Conservation (phyloP, 495 filamentous ascomycete species). For the Neurospora tetrasperma region DNA sequence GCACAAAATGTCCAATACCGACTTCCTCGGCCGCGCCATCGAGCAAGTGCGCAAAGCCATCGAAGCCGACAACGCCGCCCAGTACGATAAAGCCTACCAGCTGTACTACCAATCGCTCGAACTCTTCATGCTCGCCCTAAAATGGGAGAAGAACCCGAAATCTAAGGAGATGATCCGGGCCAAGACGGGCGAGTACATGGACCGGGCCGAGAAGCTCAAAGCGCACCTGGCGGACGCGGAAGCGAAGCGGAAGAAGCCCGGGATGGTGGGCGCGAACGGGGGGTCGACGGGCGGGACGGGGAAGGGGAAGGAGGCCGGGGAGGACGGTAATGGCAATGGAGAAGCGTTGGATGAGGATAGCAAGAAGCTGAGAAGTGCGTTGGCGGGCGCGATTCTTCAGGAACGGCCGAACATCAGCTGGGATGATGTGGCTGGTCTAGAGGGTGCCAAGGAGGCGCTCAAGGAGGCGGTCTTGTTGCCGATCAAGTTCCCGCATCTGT, state of each 20-base stretch:
- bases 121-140: conserved; percentile 90
- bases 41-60: conserved; percentile 93
- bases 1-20: conserved; percentile 80
- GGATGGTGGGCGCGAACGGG: conserved; percentile 80
- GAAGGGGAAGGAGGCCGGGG: conserved; percentile 38
- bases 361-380: conserved; percentile 86
- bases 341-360: conserved; percentile 74
- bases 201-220: conserved; percentile 95
- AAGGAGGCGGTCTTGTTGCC: conserved; percentile 96
- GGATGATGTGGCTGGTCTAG: conserved; percentile 97
- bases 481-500: conserved; percentile 96
- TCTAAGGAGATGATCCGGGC: conserved; percentile 93
- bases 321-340: conserved; percentile 39
- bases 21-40: conserved; percentile 93
- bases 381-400: conserved; percentile 84
- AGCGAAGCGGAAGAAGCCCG: conserved; percentile 57
- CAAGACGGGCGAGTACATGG: conserved; percentile 94
- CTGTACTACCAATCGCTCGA: conserved; percentile 89
- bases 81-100: conserved; percentile 95
- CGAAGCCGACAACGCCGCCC: conserved; percentile 85
- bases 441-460: conserved; percentile 88
- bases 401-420: conserved; percentile 93
- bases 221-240: conserved; percentile 73
- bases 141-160: conserved; percentile 96
- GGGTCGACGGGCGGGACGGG: conserved; percentile 56